Evolutionary conservation across 192 early-diverging fungal species (phyloP).

Genomic region (Entomortierella parvispora): DNA sequence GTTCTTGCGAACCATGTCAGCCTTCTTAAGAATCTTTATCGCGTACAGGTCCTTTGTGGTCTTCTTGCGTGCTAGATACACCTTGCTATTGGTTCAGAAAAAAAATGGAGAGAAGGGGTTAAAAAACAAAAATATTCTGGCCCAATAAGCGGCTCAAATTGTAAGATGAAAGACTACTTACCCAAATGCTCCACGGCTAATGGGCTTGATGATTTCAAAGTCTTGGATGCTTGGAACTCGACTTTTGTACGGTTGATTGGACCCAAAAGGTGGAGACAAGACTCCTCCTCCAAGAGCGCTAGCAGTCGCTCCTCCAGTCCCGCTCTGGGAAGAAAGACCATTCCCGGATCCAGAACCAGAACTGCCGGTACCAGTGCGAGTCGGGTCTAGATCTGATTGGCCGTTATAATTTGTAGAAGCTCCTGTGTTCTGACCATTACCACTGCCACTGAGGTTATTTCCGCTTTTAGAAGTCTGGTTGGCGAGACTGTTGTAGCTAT

Average conservation of each 20-base stretch:
- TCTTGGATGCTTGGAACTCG: conserved; percentile 88
- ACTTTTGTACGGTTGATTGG: conserved; percentile 51
- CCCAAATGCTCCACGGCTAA: conserved; percentile 95
- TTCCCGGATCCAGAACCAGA: too few relatives aligned
- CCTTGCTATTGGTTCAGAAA: conserved; percentile 64
- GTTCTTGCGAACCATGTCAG: conserved; percentile 95
- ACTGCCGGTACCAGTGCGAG: not conserved
- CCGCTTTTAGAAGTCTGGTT: conserved; percentile 37
- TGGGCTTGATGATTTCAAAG: conserved; percentile 95
- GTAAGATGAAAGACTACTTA: conserved; percentile 21
- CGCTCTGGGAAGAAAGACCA: too few relatives aligned
- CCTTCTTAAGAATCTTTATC: conserved; percentile 92
- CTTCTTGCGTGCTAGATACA: conserved; percentile 87
- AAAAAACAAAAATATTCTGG: not conserved
- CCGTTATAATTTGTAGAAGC: too few relatives aligned
- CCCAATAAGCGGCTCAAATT: not conserved
- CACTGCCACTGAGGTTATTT: conserved; percentile 18
- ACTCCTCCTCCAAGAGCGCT: too few relatives aligned
- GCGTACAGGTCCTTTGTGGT: conserved; percentile 91
- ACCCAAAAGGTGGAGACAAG: conserved; percentile 47
- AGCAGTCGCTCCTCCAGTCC: too few relatives aligned
- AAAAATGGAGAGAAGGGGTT: conserved; percentile 5
- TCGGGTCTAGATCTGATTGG: not conserved
- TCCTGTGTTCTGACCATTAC: not conserved
- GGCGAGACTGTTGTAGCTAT: conserved; percentile 52